Conservation (phyloP, 2,329 filamentous ascomycete species). For the Cytospora piceae region DNA sequence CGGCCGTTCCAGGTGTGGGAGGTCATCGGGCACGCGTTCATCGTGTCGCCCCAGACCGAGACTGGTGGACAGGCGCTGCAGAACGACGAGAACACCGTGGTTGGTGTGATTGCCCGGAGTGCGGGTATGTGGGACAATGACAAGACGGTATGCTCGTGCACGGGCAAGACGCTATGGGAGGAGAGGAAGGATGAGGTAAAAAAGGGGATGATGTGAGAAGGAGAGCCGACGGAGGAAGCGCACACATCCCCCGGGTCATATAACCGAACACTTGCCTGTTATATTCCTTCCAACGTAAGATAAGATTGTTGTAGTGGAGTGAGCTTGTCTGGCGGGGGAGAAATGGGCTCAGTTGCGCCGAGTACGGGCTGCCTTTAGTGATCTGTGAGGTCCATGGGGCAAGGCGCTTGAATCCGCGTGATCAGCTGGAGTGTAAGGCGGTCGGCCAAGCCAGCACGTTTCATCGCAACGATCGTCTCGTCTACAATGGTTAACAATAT, state of each 20-base stretch:
- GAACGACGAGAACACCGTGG: slow-evolving; percentile 83
- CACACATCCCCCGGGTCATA: background rate
- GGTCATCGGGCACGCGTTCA: slow-evolving; percentile 90
- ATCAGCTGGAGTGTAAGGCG: too few species aligned
- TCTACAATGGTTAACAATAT: background rate
- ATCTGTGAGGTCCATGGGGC: background rate
- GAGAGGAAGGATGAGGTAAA: slow-evolving; percentile 87
- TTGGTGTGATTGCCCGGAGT: slow-evolving; percentile 92
- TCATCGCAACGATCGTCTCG: too few species aligned
- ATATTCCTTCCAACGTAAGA: background rate
- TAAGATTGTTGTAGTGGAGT: slow-evolving; percentile 3
- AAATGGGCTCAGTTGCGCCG: background rate
- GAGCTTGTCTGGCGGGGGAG: background rate
- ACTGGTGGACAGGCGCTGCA: slow-evolving; percentile 59
- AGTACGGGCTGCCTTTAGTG: background rate
- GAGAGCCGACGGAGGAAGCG: too few species aligned
- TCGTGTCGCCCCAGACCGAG: slow-evolving; percentile 71
- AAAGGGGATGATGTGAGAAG: slow-evolving; percentile 81
- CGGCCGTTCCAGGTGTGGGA: slow-evolving; percentile 90
- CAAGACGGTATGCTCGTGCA: slow-evolving; percentile 97
- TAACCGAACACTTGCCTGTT: background rate
- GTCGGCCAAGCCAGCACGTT: too few species aligned
- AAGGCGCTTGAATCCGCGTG: background rate
- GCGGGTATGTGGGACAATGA: slow-evolving; percentile 99
- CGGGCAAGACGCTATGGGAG: slow-evolving; percentile 97